Evolutionary conservation across 2,329 filamentous ascomycete species (phyloP).

Genomic region (Fusarium kyushuense): DNA sequence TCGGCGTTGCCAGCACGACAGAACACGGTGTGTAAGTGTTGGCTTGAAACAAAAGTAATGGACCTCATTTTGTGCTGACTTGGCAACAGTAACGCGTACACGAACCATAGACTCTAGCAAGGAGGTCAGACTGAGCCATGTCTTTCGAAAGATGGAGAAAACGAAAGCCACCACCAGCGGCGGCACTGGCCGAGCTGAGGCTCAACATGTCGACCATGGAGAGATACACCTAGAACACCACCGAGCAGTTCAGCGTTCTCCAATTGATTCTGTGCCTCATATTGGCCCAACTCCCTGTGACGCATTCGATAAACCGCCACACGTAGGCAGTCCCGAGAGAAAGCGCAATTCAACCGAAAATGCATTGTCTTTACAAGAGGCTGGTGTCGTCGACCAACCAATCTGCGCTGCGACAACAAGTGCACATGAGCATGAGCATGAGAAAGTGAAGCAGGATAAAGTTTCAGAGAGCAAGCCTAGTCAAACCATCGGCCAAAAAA

Average conservation of each 20-base stretch:
- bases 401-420: conserved; percentile 1
- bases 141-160: conserved; percentile 26
- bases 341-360: conserved; percentile 12
- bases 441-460: not conserved
- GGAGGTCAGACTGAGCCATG: conserved; percentile 53
- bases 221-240: conserved; percentile 11
- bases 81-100: conserved; percentile 33
- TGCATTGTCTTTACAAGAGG: conserved; percentile 2
- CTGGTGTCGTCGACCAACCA: not conserved
- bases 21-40: conserved; percentile 32
- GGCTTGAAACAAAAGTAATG: not conserved
- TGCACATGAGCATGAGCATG: conserved; percentile 3
- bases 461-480: conserved; percentile 2
- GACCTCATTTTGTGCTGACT: conserved; percentile 3
- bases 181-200: conserved; percentile 12
- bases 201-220: conserved; percentile 2
- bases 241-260: conserved; percentile 10
- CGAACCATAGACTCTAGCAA: conserved; percentile 38
- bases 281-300: conserved; percentile 10
- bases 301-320: conserved; percentile 7
- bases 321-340: conserved; percentile 12
- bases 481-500: not conserved
- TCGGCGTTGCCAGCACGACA: conserved; percentile 18
- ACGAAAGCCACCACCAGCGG: conserved; percentile 4
- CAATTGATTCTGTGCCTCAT: not conserved